Base-by-base conservation (phyloP, 2,329 filamentous ascomycete genomes). In the Phaeosphaeria sp. region DNA sequence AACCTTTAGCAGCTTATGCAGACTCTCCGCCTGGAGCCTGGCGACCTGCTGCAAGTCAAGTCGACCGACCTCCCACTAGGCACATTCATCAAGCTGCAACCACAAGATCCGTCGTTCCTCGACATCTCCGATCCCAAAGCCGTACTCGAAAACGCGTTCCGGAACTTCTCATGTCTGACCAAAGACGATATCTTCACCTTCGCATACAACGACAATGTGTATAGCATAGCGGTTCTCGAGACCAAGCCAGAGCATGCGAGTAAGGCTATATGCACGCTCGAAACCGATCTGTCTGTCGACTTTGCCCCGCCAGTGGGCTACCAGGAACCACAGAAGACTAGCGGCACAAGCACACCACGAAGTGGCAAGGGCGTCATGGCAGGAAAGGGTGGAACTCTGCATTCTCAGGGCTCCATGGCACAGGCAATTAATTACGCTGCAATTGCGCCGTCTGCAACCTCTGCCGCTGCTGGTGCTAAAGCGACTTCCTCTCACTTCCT, bases 101-200 rank as follows among this genome's bases (percentile, higher is more conserved):
- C 95, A 0, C 95, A 99, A 79, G 93, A 92, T 21, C 88, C 91
- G 52, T 90, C 90, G 68, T 99, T 99, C 79, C 90, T 99, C 63
- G 94, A 98, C 46, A 98, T 99, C 74, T 94, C 90, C 69, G 95
- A 99, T 71, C 95, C 95, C 21, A 97, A 97, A 80, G 95, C 95
- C 42, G 95, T 99, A 13, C 87, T 99, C 27, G 95, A 99, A 79
- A 95, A 95, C 69, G 94, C 93, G 0, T 97, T 99, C 79, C 89
- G 94, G 44, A 96, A 96, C 78, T 99, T 98, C 79, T 92, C 93
- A 17, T 94, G 94, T 50, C 84, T 98, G 17, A 97, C 93, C 2
- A 92, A 93, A 72, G 93, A 93, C 63, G 95, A 99, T 73, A 84
- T 97, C 44, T 99, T 99, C 83, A 96, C 91, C 63, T 99, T 99